Conservation (phyloP, 306 rosid species). For the Abrus pulchellus region DNA sequence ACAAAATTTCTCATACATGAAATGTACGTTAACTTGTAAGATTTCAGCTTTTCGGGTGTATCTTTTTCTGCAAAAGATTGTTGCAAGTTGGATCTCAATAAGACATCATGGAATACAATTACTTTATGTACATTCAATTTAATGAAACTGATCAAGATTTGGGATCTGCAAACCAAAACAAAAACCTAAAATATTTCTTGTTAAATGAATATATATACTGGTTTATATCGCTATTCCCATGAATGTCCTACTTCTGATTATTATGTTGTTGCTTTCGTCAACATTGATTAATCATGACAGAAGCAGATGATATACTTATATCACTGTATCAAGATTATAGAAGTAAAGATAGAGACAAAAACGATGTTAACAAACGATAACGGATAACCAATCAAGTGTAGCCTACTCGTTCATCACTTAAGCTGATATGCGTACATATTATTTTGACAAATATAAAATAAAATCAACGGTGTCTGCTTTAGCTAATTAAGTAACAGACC, state of each 20-base stretch:
- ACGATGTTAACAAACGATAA: not conserved
- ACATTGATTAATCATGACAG: conserved; percentile 14
- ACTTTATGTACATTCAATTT: no score
- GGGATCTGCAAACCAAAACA: not conserved
- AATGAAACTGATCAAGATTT: not conserved
- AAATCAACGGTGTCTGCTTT: not conserved
- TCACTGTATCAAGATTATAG: conserved; percentile 16
- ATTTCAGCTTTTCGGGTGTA: no score
- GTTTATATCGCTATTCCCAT: no score
- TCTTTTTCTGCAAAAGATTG: no score
- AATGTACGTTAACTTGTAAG: no score
- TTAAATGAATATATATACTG: no score
- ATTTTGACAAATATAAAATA: not conserved
- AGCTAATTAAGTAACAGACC: not conserved
- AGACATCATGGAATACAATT: no score
- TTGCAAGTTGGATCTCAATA: no score
- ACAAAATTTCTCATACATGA: no score
- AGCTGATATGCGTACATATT: not conserved
- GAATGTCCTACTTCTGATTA: no score
- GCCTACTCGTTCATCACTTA: conserved; percentile 19
- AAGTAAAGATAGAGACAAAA: not conserved
- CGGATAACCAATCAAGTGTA: not conserved
- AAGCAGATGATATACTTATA: not conserved
- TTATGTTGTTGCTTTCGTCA: not conserved
- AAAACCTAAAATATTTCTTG: no score